A percentile compares a stretch with the other conserved stretches of the same genome.
These are phyloP conservation scores for Cladophialophora bantiana DNA, from an alignment of 2,329 filamentous ascomycete species.

Conservation along the genomic window DNA sequence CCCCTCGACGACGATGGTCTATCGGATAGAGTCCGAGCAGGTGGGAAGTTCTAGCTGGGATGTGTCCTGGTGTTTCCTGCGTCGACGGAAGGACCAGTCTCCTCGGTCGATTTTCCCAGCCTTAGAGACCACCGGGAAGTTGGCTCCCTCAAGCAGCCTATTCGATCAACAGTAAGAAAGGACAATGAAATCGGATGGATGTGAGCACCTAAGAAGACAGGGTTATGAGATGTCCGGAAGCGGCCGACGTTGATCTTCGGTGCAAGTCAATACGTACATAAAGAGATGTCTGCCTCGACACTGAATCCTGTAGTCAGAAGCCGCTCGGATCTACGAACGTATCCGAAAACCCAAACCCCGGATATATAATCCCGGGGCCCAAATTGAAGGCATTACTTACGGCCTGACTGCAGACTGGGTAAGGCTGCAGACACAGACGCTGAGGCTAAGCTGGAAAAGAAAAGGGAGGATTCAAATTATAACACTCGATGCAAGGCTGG, in stretches of 20 bases:
- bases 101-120: too few species aligned
- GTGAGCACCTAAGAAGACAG: neutral
- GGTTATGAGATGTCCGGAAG: neutral
- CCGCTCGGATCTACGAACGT: neutral
- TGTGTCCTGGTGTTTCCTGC: neutral
- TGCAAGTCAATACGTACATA: neutral
- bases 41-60: neutral
- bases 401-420: neutral
- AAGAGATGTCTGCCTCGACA: neutral
- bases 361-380: neutral
- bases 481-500: neutral
- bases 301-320: neutral
- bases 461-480: neutral
- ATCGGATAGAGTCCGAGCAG: neutral
- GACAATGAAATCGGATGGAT: neutral
- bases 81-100: neutral
- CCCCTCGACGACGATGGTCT: neutral
- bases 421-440: conserved; percentile 14
- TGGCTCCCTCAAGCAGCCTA: neutral
- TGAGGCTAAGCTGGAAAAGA: conserved; percentile 15
- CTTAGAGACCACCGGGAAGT: neutral
- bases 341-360: neutral
- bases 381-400: neutral
- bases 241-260: neutral
- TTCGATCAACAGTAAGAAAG: neutral